phyloP scores from a whole-genome alignment of 331 rosid species.

The Malus hybrid region DNA sequence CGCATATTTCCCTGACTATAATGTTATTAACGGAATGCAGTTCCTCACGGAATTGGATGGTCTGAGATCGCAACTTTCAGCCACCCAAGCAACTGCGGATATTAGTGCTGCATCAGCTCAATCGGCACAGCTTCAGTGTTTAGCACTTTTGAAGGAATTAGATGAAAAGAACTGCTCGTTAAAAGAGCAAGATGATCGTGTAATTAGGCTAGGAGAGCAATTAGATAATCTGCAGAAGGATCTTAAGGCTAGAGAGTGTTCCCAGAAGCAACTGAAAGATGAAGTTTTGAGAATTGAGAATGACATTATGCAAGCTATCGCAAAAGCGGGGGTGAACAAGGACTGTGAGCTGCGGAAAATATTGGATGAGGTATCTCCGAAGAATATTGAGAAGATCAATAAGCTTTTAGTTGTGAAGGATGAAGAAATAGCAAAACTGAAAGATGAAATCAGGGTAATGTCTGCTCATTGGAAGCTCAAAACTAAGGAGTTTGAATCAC shows the following conservation, averaged over 20 bases:
- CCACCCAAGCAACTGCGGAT: conserved; percentile 70
- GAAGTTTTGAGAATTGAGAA: conserved; percentile 74
- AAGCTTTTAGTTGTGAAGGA: conserved; percentile 63
- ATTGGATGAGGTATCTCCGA: conserved; percentile 80
- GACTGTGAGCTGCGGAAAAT: conserved; percentile 67
- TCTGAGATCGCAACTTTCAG: conserved; percentile 57
- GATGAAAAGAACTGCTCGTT: conserved; percentile 61
- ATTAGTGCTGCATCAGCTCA: conserved; percentile 84
- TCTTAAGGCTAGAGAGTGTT: conserved; percentile 80
- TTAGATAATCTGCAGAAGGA: conserved; percentile 74
- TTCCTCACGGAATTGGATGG: conserved; percentile 67
- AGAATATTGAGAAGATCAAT: conserved; percentile 69
- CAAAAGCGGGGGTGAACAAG: conserved; percentile 58
- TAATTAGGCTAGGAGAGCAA: conserved; percentile 65
- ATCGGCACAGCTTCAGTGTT: conserved; percentile 67
- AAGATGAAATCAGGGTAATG: conserved; percentile 75
- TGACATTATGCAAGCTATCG: conserved; percentile 74
- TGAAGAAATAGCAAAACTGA: conserved; percentile 62
- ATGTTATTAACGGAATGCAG: conserved; percentile 31
- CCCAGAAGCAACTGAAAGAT: conserved; percentile 84
- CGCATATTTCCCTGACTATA: background rate
- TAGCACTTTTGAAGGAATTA: conserved; percentile 62
- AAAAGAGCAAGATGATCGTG: conserved; percentile 69
- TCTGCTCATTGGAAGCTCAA: conserved; percentile 82
- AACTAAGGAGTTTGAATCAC: conserved; percentile 91